A percentile compares a stretch with the other conserved stretches of the same genome.
Conservation (phyloP, 257 asterid species). For the Vinca minor region DNA sequence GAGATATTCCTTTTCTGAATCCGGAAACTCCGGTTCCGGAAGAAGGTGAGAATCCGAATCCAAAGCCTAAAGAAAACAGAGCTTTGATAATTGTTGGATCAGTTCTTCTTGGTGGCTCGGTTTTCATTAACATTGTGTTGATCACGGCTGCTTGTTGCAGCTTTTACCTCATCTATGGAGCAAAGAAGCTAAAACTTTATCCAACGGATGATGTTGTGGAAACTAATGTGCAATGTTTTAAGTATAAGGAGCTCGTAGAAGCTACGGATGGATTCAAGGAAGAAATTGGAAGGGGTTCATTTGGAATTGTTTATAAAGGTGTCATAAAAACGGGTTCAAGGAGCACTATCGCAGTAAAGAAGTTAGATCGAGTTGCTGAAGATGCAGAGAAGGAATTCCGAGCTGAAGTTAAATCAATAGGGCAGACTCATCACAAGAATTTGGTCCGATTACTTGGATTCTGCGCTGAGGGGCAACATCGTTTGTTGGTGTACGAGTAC, state of each 20-base stretch:
- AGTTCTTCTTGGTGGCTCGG: conserved; percentile 12
- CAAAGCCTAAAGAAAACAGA: background rate
- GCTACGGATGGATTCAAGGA: conserved; percentile 2
- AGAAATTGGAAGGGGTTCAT: too few species aligned
- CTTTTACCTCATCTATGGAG: background rate
- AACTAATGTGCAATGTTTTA: background rate
- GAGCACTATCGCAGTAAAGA: too few species aligned
- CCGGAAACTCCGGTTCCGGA: conserved; percentile 5
- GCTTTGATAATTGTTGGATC: conserved; percentile 6
- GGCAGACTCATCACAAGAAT: too few species aligned
- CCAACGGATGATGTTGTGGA: background rate
- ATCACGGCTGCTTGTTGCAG: conserved; percentile 2
- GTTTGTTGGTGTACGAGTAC: conserved; percentile 32
- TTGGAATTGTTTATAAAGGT: too few species aligned
- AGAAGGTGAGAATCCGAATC: too few species aligned
- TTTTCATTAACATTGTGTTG: conserved; percentile 12
- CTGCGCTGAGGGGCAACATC: conserved; percentile 24
- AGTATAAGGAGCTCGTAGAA: conserved; percentile 2
- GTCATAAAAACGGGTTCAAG: too few species aligned
- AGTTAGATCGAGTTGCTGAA: too few species aligned
- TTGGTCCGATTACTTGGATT: too few species aligned
- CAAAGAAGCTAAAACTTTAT: background rate
- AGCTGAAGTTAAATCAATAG: too few species aligned
- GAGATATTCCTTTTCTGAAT: background rate
- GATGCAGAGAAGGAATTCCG: too few species aligned